A percentile compares a stretch with the other conserved stretches of the same genome.
These are phyloP conservation scores for Zostera marina DNA, from an alignment of 116 monocot genomes.

Conservation along the genomic window DNA sequence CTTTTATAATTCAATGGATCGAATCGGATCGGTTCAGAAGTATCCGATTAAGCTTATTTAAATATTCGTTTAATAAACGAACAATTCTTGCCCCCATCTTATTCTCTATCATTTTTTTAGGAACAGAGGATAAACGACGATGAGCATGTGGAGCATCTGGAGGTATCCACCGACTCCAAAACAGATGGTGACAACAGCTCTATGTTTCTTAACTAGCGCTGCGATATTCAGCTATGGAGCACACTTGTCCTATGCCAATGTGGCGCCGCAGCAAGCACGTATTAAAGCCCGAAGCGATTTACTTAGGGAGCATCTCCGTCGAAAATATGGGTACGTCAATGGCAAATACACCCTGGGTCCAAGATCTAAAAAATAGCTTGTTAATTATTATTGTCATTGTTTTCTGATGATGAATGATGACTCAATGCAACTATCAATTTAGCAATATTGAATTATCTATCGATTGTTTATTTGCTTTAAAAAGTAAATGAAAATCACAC, in stretches of 20 bases:
- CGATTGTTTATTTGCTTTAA: too few relatives aligned
- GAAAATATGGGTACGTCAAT: constrained; percentile 35
- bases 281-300: constrained; percentile 57
- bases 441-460: too few relatives aligned
- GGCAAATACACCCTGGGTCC: constrained; percentile 6
- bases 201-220: constrained; percentile 30
- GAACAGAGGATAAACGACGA: not conserved
- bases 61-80: too few relatives aligned
- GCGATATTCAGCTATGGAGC: constrained; percentile 38
- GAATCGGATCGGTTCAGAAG: too few relatives aligned
- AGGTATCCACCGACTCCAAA: constrained; percentile 25
- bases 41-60: too few relatives aligned
- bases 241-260: constrained; percentile 60
- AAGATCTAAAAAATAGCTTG: constrained; percentile 1
- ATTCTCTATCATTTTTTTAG: too few relatives aligned
- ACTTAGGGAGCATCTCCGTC: constrained; percentile 37
- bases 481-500: too few relatives aligned
- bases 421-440: too few relatives aligned
- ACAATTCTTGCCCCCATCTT: too few relatives aligned
- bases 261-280: constrained; percentile 54
- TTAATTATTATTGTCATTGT: too few relatives aligned
- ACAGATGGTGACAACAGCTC: constrained; percentile 24
- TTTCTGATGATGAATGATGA: too few relatives aligned
- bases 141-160: constrained; percentile 28
- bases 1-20: too few relatives aligned